Conservation (phyloP, 78 protist genomes). For the Guillardia theta region DNA sequence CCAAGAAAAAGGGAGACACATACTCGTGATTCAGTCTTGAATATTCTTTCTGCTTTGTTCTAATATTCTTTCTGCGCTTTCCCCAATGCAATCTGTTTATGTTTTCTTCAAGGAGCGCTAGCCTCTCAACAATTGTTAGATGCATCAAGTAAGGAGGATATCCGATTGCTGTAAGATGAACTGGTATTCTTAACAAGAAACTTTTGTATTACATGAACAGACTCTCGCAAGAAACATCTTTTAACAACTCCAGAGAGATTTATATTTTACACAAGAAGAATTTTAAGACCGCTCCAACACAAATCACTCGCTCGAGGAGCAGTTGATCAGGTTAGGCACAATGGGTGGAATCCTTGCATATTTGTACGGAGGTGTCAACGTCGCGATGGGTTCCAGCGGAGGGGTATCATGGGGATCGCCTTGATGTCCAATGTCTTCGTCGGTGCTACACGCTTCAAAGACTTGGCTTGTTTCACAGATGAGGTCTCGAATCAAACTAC, state of each 20-base stretch:
- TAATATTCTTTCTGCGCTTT: neutral
- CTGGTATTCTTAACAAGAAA: neutral
- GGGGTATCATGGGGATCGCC: neutral
- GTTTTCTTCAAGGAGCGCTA: neutral
- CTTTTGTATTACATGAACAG: no score
- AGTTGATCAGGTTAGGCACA: neutral
- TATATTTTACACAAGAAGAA: no score
- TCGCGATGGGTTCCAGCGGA: neutral
- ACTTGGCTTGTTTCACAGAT: no score
- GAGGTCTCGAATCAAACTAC: neutral
- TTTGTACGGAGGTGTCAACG: neutral
- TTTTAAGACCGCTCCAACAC: no score
- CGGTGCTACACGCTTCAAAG: neutral
- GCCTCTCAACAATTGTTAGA: neutral
- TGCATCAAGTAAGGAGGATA: neutral
- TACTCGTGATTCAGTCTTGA: neutral
- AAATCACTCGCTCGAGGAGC: neutral
- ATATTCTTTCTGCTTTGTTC: neutral
- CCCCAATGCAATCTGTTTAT: neutral
- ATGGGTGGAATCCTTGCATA: neutral
- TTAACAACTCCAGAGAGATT: no score
- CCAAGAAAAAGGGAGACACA: neutral
- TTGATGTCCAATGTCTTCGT: neutral
- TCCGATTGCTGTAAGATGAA: neutral
- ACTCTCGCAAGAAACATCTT: no score